Evolutionary conservation across 495 filamentous ascomycete species (phyloP), one percentile per base, ranked within the genome.

Genomic region (Daldinia concentrica): DNA sequence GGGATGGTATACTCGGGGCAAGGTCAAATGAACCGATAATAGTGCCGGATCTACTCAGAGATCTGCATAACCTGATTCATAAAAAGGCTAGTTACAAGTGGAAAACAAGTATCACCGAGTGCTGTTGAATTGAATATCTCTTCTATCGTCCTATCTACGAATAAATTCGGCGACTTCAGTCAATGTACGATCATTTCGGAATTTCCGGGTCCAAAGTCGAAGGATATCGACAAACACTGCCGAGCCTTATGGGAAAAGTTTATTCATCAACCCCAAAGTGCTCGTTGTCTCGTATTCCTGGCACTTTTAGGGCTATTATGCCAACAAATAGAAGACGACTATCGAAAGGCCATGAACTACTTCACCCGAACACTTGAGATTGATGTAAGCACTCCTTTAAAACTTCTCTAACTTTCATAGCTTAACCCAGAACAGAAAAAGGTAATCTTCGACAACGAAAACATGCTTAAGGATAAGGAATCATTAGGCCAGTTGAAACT

Each of bases 231-330:
- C 6, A 26, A 61, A 15, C 41, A 39, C 15, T 71, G 36, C 17
- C 65, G 66, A 30, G 27, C 19, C 6, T 24, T 71, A 29, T 71
- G 69, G 64, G 62, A 68, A 26, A 37, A 36, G 27, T 72, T 72
- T 27, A 61, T 72, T 17, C 69, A 72, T 27, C 69, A 72, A 27
- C 65, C 69, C 8, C 69, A 68, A 37, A 68, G 64, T 12, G 69
- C 69, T 8, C 58, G 69, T 9, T 72, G 69, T 39, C 69, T 72
- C 17, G 64, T 72, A 3, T 72, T 72, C n/a, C 12, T 72, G 17
- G 29, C 30, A 12, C 17, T 72, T 0, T n/a, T 72, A 1, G 69
- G 69, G 39, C n/a, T 26, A 14, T 19, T 72, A 24, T 71, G 68
- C 56, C 39, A 58, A 19, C 39, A 51, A 12, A 66, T 66, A 41